Conservation (phyloP, 306 rosid species). For the Sicyos edulis region DNA sequence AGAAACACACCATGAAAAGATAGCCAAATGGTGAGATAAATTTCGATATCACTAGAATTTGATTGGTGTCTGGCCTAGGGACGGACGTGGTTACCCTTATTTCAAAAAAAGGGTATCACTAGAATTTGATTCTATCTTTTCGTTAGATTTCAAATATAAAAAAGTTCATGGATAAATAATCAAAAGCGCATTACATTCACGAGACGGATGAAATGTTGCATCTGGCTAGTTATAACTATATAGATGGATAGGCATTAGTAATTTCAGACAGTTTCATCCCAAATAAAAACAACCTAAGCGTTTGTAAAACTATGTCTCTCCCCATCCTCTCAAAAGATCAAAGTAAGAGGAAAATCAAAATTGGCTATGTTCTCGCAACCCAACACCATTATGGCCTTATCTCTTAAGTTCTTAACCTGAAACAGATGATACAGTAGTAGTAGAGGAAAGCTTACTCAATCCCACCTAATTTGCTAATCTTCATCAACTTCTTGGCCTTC, state of each 20-base stretch:
- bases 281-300: not conserved
- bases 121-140: not conserved
- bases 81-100: too few species aligned
- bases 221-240: too few species aligned
- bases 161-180: not conserved
- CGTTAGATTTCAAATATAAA: not conserved
- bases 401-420: not conserved
- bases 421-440: not conserved
- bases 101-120: too few species aligned
- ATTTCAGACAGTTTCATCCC: too few species aligned
- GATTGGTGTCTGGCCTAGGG: too few species aligned
- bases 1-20: not conserved
- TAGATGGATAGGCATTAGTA: too few species aligned
- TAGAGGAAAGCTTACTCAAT: constrained; percentile 6
- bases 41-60: not conserved
- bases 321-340: not conserved
- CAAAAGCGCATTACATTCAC: not conserved
- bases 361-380: not conserved
- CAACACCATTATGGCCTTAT: not conserved
- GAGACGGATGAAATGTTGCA: not conserved
- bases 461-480: constrained; percentile 13
- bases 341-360: constrained; percentile 9
- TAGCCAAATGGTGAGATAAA: not conserved
- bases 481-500: constrained; percentile 30
- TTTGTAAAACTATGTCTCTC: not conserved